Evolutionary conservation across 176 grass and related monocot genomes (phyloP).

Genomic region (Leersia perrieri): DNA sequence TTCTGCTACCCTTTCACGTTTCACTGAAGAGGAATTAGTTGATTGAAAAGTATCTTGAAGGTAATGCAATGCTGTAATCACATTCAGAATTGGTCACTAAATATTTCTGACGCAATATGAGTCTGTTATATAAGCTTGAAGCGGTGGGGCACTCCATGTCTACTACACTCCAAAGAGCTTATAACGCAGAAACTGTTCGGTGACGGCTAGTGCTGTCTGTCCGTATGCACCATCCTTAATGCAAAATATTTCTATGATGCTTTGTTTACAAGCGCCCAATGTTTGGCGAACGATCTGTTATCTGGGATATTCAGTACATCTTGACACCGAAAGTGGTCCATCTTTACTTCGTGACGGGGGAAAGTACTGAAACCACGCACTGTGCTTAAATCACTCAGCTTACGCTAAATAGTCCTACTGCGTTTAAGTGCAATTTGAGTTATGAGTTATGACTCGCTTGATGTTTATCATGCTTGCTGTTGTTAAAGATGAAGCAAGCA

Average conservation of each 20-base stretch:
- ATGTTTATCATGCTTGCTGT: not conserved
- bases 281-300: not conserved
- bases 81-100: not conserved
- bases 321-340: constrained; percentile 12
- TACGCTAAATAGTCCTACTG: not conserved
- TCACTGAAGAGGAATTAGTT: not conserved
- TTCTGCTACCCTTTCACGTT: not conserved
- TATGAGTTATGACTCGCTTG: not conserved
- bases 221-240: not conserved
- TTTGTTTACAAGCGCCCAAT: not conserved
- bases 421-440: not conserved
- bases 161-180: not conserved
- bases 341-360: constrained; percentile 1
- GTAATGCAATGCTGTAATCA: not conserved
- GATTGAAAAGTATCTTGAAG: not conserved
- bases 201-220: not conserved
- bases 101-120: too few relatives aligned
- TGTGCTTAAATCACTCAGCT: not conserved
- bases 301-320: not conserved
- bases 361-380: not conserved
- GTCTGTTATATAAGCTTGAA: not conserved
- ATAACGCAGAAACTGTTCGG: not conserved
- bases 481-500: not conserved
- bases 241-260: not conserved
- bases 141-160: not conserved